Evolutionary conservation across 805 yeast genomes (phyloP).

Genomic region (Cyberlindnera mycetangii): DNA sequence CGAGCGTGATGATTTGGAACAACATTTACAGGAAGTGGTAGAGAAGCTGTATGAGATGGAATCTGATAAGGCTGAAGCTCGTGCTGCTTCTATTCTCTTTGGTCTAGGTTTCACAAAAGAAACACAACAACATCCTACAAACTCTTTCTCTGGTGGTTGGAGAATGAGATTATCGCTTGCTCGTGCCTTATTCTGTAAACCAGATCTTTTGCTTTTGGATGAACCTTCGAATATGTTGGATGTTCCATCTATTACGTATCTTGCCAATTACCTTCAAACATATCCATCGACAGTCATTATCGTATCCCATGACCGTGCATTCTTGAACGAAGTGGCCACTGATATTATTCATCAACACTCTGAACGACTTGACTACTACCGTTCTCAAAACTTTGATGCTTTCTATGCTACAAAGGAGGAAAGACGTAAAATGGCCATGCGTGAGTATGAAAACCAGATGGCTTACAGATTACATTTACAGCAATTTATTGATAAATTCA

Average conservation of each 20-base stretch:
- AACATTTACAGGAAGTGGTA: constrained; percentile 71
- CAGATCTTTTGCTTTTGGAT: constrained; percentile 88
- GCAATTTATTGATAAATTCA: constrained; percentile 89
- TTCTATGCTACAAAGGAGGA: constrained; percentile 94
- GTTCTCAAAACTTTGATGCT: constrained; percentile 90
- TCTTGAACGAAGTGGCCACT: constrained; percentile 96
- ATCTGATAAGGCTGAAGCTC: constrained; percentile 94
- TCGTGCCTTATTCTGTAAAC: constrained; percentile 95
- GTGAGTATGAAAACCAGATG: constrained; percentile 98
- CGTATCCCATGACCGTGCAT: constrained; percentile 97
- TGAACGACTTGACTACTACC: constrained; percentile 92
- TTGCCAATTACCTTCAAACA: constrained; percentile 84
- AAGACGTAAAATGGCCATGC: constrained; percentile 85
- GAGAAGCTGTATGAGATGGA: constrained; percentile 91
- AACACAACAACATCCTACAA: constrained; percentile 80
- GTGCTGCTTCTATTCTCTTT: constrained; percentile 88
- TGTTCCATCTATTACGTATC: constrained; percentile 94
- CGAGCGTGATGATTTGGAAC: constrained; percentile 84
- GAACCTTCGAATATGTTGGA: constrained; percentile 99
- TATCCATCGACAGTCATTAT: constrained; percentile 92
- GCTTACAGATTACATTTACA: constrained; percentile 92
- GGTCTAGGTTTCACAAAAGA: constrained; percentile 94
- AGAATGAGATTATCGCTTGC: constrained; percentile 99
- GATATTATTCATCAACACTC: constrained; percentile 98
- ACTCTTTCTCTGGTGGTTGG: constrained; percentile 99